These are phyloP conservation scores for Tuber brumale DNA, from an alignment of 495 filamentous ascomycete genomes.

Conservation along the genomic window DNA sequence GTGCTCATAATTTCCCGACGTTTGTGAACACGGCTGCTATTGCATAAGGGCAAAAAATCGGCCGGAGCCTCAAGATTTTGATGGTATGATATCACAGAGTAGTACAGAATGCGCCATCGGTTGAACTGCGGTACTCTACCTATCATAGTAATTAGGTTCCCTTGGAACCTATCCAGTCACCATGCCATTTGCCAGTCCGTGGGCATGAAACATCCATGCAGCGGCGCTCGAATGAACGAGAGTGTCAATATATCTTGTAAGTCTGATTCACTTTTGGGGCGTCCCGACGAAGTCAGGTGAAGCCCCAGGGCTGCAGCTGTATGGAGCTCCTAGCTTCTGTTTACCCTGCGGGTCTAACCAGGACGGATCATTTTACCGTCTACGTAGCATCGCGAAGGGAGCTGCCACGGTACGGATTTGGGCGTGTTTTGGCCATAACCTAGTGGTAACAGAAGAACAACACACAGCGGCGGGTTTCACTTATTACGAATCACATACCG, in stretches of 20 bases:
- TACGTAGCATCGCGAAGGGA: not conserved
- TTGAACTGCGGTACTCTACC: conserved; percentile 8
- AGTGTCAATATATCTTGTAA: conserved; percentile 4
- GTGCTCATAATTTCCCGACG: too few species aligned
- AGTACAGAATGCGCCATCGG: conserved; percentile 4
- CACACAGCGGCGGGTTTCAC: not conserved
- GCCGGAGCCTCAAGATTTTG: not conserved
- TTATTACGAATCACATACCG: not conserved
- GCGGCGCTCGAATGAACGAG: not conserved
- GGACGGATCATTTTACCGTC: not conserved
- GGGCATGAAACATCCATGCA: conserved; percentile 6
- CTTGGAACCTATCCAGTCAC: conserved; percentile 13
- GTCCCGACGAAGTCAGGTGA: conserved; percentile 4
- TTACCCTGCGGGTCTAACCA: not conserved
- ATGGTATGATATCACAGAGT: not conserved
- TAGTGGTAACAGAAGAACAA: not conserved
- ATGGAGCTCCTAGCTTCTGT: conserved; percentile 27
- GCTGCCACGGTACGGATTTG: not conserved
- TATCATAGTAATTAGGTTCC: conserved; percentile 3
- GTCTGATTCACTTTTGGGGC: conserved; percentile 8
- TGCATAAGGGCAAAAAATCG: not conserved
- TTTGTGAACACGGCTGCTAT: not conserved
- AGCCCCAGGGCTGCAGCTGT: not conserved
- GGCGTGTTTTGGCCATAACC: not conserved
- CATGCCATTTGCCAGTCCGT: not conserved